A percentile compares a stretch with the other conserved stretches of the same genome.
Evolutionary conservation across 768 basidiomycete species (phyloP).

Genomic region (Grammothele lineata): DNA sequence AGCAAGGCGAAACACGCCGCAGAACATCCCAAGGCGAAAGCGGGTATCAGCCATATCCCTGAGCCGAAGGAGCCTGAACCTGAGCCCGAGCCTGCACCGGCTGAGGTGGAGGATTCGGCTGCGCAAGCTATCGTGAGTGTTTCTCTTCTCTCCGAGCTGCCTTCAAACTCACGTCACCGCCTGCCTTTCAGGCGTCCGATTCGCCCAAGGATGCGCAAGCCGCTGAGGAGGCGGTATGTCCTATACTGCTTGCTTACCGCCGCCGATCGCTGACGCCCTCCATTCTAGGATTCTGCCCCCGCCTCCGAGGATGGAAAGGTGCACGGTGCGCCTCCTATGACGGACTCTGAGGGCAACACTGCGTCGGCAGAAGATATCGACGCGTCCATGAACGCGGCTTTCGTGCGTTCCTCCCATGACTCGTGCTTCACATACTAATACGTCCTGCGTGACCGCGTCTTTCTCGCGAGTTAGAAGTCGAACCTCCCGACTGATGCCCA

Average conservation of each 20-base stretch:
- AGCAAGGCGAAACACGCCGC: constrained; percentile 9
- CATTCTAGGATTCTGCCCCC: neutral
- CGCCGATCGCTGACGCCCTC: too few relatives aligned
- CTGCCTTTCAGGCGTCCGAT: neutral
- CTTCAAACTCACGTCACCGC: neutral
- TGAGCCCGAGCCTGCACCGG: neutral
- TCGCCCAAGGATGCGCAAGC: constrained; percentile 13
- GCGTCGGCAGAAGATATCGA: constrained; percentile 23
- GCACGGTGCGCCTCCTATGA: constrained; percentile 8
- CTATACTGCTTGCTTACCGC: too few relatives aligned
- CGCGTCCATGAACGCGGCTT: constrained; percentile 21
- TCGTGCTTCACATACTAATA: neutral
- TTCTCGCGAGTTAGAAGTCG: constrained; percentile 12
- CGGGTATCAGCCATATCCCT: constrained; percentile 3
- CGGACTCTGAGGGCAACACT: constrained; percentile 25
- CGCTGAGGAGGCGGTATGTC: constrained; percentile 10
- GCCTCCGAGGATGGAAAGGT: constrained; percentile 5
- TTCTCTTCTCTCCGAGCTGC: too few relatives aligned
- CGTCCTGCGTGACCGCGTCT: neutral
- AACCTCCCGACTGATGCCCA: constrained; percentile 23
- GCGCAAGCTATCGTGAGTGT: constrained; percentile 3
- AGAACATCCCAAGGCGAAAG: constrained; percentile 2
- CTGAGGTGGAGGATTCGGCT: neutral
- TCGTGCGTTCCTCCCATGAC: constrained; percentile 12
- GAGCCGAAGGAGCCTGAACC: constrained; percentile 1